A percentile compares a stretch with the other conserved stretches of the same genome.
phyloP scores from a whole-genome alignment of 805 yeast species.

The Zygoascus biomembranicola region DNA sequence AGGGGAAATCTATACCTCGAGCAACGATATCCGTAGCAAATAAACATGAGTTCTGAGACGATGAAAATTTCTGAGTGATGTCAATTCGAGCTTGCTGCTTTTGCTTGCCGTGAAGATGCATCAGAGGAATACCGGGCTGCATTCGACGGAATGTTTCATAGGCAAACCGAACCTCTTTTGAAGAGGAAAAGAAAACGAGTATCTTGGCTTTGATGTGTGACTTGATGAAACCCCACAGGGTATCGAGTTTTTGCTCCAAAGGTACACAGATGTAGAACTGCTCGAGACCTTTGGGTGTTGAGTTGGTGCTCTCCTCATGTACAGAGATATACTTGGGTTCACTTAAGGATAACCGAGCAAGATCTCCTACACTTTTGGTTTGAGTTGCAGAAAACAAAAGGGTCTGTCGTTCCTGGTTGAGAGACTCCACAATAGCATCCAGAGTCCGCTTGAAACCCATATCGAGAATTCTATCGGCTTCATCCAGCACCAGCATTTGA shows the following conservation, averaged over 20 bases:
- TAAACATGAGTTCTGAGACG: slow-evolving; percentile 70
- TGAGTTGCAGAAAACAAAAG: slow-evolving; percentile 83
- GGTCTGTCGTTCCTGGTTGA: slow-evolving; percentile 79
- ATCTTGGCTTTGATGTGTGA: slow-evolving; percentile 75
- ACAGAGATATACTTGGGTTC: slow-evolving; percentile 55
- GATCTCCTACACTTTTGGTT: slow-evolving; percentile 69
- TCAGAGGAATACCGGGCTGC: slow-evolving; percentile 85
- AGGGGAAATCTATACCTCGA: slow-evolving; percentile 86
- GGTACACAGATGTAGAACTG: slow-evolving; percentile 72
- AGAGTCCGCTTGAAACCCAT: slow-evolving; percentile 85
- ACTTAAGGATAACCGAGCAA: slow-evolving; percentile 69
- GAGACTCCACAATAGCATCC: slow-evolving; percentile 68
- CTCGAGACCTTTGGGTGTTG: slow-evolving; percentile 77
- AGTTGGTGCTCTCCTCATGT: slow-evolving; percentile 28
- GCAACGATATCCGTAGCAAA: slow-evolving; percentile 91
- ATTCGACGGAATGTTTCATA: slow-evolving; percentile 79
- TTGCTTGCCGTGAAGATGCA: slow-evolving; percentile 83
- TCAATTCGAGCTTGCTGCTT: slow-evolving; percentile 86
- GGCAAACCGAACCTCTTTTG: slow-evolving; percentile 84
- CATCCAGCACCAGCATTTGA: slow-evolving; percentile 77
- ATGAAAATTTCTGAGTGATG: slow-evolving; percentile 66
- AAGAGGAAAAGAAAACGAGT: slow-evolving; percentile 75
- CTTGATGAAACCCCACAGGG: slow-evolving; percentile 77
- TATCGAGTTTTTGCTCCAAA: slow-evolving; percentile 74
- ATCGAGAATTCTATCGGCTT: slow-evolving; percentile 87